Evolutionary conservation across 495 filamentous ascomycete species (phyloP).

Genomic region (Hypoxylon perforatum): DNA sequence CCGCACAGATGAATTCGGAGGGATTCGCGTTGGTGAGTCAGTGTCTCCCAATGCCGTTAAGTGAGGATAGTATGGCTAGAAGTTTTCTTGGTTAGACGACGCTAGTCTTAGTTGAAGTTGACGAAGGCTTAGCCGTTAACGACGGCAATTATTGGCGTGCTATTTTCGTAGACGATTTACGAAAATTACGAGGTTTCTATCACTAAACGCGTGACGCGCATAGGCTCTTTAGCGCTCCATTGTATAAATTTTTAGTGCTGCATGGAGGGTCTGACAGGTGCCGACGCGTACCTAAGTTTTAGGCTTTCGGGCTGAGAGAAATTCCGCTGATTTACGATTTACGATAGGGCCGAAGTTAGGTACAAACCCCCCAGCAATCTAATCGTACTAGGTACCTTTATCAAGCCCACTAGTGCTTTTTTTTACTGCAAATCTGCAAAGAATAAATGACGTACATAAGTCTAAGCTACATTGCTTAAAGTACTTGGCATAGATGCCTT

Average conservation of each 20-base stretch:
- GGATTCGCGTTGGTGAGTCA: neutral
- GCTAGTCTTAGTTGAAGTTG: neutral
- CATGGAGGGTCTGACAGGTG: conserved; percentile 1
- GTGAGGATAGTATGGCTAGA: no score
- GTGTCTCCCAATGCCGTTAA: no score
- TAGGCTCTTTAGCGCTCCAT: no score
- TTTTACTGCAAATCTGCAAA: neutral
- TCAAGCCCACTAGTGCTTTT: neutral
- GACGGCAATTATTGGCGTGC: conserved; percentile 3
- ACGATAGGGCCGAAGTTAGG: no score
- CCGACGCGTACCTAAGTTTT: neutral
- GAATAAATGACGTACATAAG: conserved; percentile 16
- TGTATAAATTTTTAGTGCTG: neutral
- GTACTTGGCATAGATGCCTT: conserved; percentile 3
- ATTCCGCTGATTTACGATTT: conserved; percentile 11
- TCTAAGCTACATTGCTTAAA: neutral
- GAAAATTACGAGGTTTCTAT: conserved; percentile 1
- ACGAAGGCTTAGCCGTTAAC: neutral
- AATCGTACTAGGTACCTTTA: conserved; percentile 5
- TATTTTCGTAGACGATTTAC: neutral
- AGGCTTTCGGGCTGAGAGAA: conserved; percentile 2
- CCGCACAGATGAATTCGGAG: neutral
- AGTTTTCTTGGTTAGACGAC: no score
- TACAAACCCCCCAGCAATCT: neutral
- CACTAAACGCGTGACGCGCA: conserved; percentile 5